phyloP scores from a whole-genome alignment of 192 early-diverging fungal genomes.

The Phlyctochytrium planicorne region DNA sequence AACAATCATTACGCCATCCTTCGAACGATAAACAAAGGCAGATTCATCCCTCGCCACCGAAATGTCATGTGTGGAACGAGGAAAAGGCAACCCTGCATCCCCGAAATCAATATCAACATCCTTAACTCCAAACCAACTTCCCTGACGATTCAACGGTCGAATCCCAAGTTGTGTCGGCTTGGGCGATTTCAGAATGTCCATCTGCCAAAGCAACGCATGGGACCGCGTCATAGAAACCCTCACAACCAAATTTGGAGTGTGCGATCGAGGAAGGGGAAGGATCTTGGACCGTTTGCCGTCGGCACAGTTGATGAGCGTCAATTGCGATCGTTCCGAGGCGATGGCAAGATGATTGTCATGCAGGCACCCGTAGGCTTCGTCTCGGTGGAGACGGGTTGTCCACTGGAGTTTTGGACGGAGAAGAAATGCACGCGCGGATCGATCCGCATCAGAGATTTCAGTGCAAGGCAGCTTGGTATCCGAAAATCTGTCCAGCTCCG shows the following conservation, averaged over 20 bases:
- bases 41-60: background rate
- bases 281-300: background rate
- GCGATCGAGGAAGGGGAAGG: background rate
- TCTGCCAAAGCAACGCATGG: slow-evolving; percentile 1
- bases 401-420: background rate
- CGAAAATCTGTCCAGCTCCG: background rate
- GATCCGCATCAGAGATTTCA: background rate
- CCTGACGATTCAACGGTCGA: background rate
- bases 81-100: background rate
- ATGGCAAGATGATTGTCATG: background rate
- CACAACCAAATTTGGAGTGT: background rate
- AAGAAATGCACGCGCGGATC: background rate
- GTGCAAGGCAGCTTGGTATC: background rate
- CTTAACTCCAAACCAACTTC: background rate
- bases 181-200: background rate
- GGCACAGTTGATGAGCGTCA: background rate
- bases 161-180: background rate
- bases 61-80: background rate
- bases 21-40: background rate
- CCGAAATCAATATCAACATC: background rate
- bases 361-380: background rate
- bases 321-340: background rate
- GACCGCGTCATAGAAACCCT: background rate
- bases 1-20: background rate
- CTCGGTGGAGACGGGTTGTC: background rate